These are phyloP conservation scores for Ogataea minuta DNA, from an alignment of 805 yeast species.

Conservation along the genomic window DNA sequence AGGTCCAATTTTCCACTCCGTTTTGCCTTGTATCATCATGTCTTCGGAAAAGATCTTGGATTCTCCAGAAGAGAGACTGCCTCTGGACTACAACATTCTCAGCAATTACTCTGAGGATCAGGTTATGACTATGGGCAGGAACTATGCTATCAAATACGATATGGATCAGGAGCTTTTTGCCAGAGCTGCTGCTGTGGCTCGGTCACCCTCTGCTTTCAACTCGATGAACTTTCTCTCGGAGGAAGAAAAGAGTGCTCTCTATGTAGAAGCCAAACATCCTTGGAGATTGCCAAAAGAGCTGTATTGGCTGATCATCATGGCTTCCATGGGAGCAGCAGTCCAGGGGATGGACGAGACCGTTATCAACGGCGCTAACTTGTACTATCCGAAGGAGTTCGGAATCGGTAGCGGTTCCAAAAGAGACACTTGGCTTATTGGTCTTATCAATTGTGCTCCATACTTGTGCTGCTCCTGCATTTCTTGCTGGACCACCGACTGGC, in stretches of 20 bases:
- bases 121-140: conserved; percentile 68
- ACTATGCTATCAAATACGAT: conserved; percentile 56
- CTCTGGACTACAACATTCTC: conserved; percentile 44
- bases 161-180: conserved; percentile 61
- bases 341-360: conserved; percentile 82
- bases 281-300: conserved; percentile 47
- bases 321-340: conserved; percentile 74
- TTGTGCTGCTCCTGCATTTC: conserved; percentile 58
- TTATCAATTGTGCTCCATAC: conserved; percentile 70
- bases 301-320: conserved; percentile 55
- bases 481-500: conserved; percentile 62
- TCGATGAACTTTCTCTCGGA: conserved; percentile 54
- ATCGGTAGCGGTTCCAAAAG: conserved; percentile 46
- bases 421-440: conserved; percentile 58
- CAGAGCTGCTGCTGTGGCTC: conserved; percentile 64
- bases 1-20: not conserved
- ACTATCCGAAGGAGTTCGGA: conserved; percentile 56
- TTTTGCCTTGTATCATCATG: not conserved
- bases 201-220: conserved; percentile 56
- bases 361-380: conserved; percentile 67
- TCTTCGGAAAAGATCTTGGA: conserved; percentile 7
- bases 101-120: conserved; percentile 59
- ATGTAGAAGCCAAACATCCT: conserved; percentile 45
- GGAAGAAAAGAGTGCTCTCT: conserved; percentile 51
- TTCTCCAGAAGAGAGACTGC: conserved; percentile 5